Base-by-base conservation (phyloP, 805 yeast genomes). In the Candida taoyuanica region DNA sequence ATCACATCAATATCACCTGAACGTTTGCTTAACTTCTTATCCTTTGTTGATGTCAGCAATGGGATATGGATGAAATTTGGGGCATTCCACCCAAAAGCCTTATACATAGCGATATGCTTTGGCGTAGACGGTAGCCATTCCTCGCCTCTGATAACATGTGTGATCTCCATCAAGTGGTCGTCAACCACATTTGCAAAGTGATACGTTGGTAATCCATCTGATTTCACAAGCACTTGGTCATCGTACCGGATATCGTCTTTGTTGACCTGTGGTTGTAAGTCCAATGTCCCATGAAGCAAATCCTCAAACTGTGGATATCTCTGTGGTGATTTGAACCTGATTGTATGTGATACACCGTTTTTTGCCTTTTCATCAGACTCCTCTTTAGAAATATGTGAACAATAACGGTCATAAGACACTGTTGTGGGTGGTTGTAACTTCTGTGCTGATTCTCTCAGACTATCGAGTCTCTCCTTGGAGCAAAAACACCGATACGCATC, bases 91-190 rank as follows among this genome's bases (percentile, higher is more conserved):
- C 85, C 86, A 56, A 91, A 81, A 0, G 96, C 95, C 14, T 71
- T 51, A 56, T 93, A 94, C 36, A 93, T 59, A 0, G 96, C 91
- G 32, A 88, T 70, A 54, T 93, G 98, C 52, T 89, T 91, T 2
- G 97, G 96, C 0, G 98, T 93, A 0, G 98, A 86, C 1, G 95
- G 84, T 9, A 93, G 64, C 98, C 99, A 93, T 59, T 93, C 98
- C 55, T 93, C 98, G 24, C 99, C 99, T 49, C 99, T 70, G 5
- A 93, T 78, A 7, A 93, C 98, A 60, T 93, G 97, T 0, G 96
- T 85, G 31, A 93, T 84, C 32, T 77, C 60, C 98, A 93, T 93
- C 33, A 85, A 63, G 58, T 89, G 94, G 57, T 93, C 99, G 56
- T 93, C 99, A 3, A 93, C 76, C 6, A 93, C 96, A 53, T 86